Conservation (phyloP, 2,329 filamentous ascomycete species). For the Aspergillus caelatus region DNA sequence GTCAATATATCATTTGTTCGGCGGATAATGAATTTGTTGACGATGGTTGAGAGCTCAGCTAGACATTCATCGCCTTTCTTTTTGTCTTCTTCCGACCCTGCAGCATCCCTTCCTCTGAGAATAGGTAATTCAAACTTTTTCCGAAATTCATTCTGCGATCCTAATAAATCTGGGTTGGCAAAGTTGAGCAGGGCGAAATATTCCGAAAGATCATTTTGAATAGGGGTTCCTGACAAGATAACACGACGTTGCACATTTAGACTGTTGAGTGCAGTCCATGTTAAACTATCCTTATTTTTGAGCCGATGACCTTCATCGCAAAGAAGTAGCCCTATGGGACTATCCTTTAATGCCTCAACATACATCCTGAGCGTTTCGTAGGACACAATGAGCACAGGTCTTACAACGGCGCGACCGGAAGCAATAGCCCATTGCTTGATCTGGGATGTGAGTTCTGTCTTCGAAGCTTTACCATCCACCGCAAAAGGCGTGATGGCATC, state of each 20-base stretch:
- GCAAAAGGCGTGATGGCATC: slow-evolving; percentile 92
- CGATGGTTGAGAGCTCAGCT: slow-evolving; percentile 75
- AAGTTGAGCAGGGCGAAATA: slow-evolving; percentile 97
- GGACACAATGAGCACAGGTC: slow-evolving; percentile 94
- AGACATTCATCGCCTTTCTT: slow-evolving; percentile 83
- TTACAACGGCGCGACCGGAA: slow-evolving; percentile 82
- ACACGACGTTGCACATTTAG: slow-evolving; percentile 89
- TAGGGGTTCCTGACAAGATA: slow-evolving; percentile 94
- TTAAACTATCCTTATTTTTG: slow-evolving; percentile 96
- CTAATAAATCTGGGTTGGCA: slow-evolving; percentile 89
- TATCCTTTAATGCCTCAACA: slow-evolving; percentile 84
- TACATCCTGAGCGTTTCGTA: slow-evolving; percentile 95
- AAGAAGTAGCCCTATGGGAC: slow-evolving; percentile 86
- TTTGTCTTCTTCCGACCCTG: slow-evolving; percentile 79
- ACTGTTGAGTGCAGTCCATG: slow-evolving; percentile 86
- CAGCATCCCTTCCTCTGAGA: slow-evolving; percentile 84
- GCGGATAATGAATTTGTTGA: slow-evolving; percentile 98
- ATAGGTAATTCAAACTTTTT: slow-evolving; percentile 95
- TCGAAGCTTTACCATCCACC: slow-evolving; percentile 93
- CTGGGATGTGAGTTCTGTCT: slow-evolving; percentile 87
- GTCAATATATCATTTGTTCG: slow-evolving; percentile 97
- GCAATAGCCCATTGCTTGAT: slow-evolving; percentile 94
- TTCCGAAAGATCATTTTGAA: slow-evolving; percentile 97
- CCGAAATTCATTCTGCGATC: slow-evolving; percentile 85
- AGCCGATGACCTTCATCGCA: slow-evolving; percentile 96